Evolutionary conservation across 2,329 filamentous ascomycete species (phyloP), one percentile per base, ranked within the genome.

Genomic region (Fusarium sambucinum): DNA sequence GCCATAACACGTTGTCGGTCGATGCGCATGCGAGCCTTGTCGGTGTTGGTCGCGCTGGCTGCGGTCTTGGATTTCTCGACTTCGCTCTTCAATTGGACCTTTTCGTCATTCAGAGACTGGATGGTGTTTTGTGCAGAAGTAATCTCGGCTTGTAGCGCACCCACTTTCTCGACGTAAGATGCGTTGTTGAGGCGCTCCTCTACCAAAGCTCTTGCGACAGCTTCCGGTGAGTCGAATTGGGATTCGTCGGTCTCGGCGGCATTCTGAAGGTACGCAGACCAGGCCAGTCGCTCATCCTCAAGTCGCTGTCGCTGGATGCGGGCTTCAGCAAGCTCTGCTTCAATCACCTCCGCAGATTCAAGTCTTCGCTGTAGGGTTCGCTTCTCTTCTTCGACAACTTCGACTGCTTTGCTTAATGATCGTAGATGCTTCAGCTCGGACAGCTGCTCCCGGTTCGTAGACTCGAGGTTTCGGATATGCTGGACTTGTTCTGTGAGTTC

Each of bases 371-470:
- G 91, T 23, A 99, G 81, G 0, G 89, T 88, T 65, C 92, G 86
- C 83, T 98, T 98, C 81, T 99, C 94, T 77, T 99, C 96, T 76
- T 99, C 94, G 0, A 98, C 92, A 3, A 99, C 87, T 75, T 97
- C 93, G 2, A 97, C 90, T n/a, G 92, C 93, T 79, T 92, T 95
- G 77, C 94, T 90, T 5, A 91, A 81, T 70, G 94, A 92, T 16
- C 94, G 90, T 37, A 96, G 85, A 70, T 94, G 91, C 72, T 92
- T 93, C 35, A 99, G 81, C 76, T 99, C 95, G 1, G 85, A 80
- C 16, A 88, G 83, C 75, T 97, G 92, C 50, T 97, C 93, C 25
- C 92, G 86, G 66, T 93, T 97, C 35, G 88, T 88, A 1, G 87
- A 85, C 77, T 99, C 96, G 5, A 99, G 83, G 30, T 88, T 90